Evolutionary conservation across 1,284 basidiomycete species (phyloP).

Genomic region (Mycena citricolor): DNA sequence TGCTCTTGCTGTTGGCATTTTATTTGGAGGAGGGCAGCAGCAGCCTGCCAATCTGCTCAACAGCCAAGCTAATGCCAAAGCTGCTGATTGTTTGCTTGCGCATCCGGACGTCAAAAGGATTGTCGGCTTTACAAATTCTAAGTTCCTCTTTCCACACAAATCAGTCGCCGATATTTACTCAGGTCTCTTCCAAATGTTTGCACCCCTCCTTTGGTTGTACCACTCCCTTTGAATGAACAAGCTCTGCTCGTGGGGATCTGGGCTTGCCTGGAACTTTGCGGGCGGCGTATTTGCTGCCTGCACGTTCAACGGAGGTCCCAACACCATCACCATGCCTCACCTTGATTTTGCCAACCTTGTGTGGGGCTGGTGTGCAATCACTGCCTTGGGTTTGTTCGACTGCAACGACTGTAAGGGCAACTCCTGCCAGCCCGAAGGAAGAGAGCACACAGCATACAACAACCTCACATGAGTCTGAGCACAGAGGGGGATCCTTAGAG

Average conservation of each 20-base stretch:
- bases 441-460: no score
- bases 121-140: conserved; percentile 3
- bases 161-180: no score
- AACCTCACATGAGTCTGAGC: no score
- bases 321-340: neutral
- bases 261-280: conserved; percentile 2
- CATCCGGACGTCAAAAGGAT: neutral
- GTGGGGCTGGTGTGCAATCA: conserved; percentile 17
- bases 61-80: neutral
- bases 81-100: conserved; percentile 1
- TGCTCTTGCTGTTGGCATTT: no score
- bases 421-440: no score
- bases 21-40: no score
- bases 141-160: neutral
- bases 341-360: conserved; percentile 11
- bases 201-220: no score
- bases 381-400: conserved; percentile 12
- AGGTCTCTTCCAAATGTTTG: no score
- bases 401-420: no score
- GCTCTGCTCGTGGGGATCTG: conserved; percentile 1
- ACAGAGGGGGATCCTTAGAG: no score
- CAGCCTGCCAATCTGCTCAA: conserved; percentile 6
- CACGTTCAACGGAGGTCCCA: conserved; percentile 9
- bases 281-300: conserved; percentile 10
- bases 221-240: no score